Evolutionary conservation across 768 basidiomycete species (phyloP).

Genomic region (Leccinum aurantiacum): DNA sequence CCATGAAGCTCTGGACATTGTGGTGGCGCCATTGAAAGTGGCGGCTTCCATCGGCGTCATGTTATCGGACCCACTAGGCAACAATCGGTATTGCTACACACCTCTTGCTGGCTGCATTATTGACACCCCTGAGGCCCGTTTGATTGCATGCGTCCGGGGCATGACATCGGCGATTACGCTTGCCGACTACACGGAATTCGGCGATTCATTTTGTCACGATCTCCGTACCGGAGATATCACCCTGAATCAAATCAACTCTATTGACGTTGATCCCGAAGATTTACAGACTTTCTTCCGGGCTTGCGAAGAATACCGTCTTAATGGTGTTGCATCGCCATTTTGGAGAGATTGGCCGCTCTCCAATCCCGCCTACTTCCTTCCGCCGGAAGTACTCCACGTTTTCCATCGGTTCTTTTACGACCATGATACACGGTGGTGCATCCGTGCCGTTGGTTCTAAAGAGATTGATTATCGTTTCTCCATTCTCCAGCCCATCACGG

Average conservation of each 20-base stretch:
- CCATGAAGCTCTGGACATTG: too few relatives aligned
- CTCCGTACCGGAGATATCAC: slow-evolving; percentile 16
- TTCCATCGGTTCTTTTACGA: slow-evolving; percentile 40
- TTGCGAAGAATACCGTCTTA: slow-evolving; percentile 4
- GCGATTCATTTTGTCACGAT: slow-evolving; percentile 30
- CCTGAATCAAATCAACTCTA: background rate
- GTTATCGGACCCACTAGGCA: slow-evolving; percentile 27
- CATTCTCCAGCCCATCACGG: background rate
- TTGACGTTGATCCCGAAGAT: slow-evolving; percentile 3
- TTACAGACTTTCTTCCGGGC: background rate
- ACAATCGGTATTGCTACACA: slow-evolving; percentile 24
- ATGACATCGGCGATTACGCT: slow-evolving; percentile 34
- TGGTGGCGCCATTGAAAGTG: slow-evolving; percentile 18
- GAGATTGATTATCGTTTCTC: slow-evolving; percentile 27
- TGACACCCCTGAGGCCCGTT: slow-evolving; percentile 33
- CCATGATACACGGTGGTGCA: slow-evolving; percentile 42
- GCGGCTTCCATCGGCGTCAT: slow-evolving; percentile 16
- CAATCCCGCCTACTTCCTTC: slow-evolving; percentile 35
- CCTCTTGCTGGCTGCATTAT: slow-evolving; percentile 34
- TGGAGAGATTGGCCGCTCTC: slow-evolving; percentile 15
- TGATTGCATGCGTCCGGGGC: slow-evolving; percentile 31
- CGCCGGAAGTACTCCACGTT: slow-evolving; percentile 40
- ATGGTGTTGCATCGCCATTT: slow-evolving; percentile 27
- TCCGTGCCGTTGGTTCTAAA: slow-evolving; percentile 25
- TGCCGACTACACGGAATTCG: slow-evolving; percentile 33